Conservation (phyloP, 371 early-diverging fungal species). For the Chytridium lagenaria region DNA sequence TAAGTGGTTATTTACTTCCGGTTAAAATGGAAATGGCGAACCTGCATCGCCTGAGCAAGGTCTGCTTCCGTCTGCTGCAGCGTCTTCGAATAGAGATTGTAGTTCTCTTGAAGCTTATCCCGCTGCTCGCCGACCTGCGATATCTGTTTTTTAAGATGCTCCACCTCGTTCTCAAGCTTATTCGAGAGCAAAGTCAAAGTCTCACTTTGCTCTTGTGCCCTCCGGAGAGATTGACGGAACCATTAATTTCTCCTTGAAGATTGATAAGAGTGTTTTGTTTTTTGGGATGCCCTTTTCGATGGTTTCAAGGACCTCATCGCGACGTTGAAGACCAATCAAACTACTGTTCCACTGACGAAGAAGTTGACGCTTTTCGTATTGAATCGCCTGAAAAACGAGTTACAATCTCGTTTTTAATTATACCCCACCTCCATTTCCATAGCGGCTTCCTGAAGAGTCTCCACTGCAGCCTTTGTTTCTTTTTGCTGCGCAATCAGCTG, state of each 20-base stretch:
- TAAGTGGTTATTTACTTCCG: background rate
- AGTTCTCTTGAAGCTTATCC: conserved; percentile 53
- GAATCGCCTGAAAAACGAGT: conserved; percentile 47
- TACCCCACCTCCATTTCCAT: conserved; percentile 59
- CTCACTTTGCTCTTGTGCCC: conserved; percentile 57
- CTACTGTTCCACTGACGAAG: conserved; percentile 64
- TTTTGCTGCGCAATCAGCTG: conserved; percentile 58
- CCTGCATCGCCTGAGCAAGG: conserved; percentile 45
- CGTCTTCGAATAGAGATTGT: conserved; percentile 47
- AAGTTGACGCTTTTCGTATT: conserved; percentile 65
- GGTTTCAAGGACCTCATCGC: conserved; percentile 55
- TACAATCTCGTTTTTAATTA: background rate
- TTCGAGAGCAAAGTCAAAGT: conserved; percentile 48
- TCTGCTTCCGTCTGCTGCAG: conserved; percentile 57
- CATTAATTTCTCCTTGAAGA: conserved; percentile 55
- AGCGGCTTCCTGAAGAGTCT: conserved; percentile 62
- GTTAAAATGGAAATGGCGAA: conserved; percentile 8
- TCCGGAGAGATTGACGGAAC: conserved; percentile 51
- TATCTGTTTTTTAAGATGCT: conserved; percentile 54
- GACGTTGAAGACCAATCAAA: conserved; percentile 56
- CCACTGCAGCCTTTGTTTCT: conserved; percentile 57
- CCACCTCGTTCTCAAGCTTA: conserved; percentile 56
- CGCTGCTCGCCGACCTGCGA: conserved; percentile 46
- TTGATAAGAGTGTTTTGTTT: conserved; percentile 48
- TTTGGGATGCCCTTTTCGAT: conserved; percentile 55